Conservation (phyloP, 768 basidiomycete species). For the Asterophora lycoperdoides region DNA sequence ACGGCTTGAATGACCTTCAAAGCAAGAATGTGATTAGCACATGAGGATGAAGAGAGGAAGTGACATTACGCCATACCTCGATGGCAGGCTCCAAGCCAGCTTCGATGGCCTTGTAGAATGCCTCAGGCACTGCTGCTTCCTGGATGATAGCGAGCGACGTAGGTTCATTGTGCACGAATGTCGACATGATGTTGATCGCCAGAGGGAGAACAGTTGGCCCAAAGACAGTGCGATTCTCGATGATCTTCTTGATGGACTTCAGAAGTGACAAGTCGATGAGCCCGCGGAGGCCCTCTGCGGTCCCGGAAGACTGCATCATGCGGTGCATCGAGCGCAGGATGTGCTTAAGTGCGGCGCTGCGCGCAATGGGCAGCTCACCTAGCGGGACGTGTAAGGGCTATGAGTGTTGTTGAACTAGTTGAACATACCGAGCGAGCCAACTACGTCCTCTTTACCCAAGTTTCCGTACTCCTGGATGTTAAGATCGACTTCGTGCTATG, state of each 20-base stretch:
- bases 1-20: conserved; percentile 84
- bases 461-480: conserved; percentile 55
- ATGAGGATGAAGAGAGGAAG: not conserved
- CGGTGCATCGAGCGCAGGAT: conserved; percentile 89
- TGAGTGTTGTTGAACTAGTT: not conserved
- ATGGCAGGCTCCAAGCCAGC: conserved; percentile 80
- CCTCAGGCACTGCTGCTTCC: conserved; percentile 84
- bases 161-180: conserved; percentile 98
- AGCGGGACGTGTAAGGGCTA: not conserved
- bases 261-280: conserved; percentile 88
- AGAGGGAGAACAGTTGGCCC: conserved; percentile 84
- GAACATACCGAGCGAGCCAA: conserved; percentile 48
- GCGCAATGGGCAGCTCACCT: conserved; percentile 73
- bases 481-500: conserved; percentile 62
- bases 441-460: conserved; percentile 41
- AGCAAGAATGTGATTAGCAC: not conserved
- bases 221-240: conserved; percentile 77
- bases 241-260: conserved; percentile 82
- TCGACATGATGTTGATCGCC: conserved; percentile 92
- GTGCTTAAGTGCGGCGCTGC: conserved; percentile 83
- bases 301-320: conserved; percentile 96
- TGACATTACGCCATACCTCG: conserved; percentile 50
- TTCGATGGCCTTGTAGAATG: conserved; percentile 85
- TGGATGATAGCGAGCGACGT: conserved; percentile 91
- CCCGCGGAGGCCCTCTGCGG: conserved; percentile 90